phyloP scores from a whole-genome alignment of 352 stramenopile genomes.

The Pythium insidiosum region DNA sequence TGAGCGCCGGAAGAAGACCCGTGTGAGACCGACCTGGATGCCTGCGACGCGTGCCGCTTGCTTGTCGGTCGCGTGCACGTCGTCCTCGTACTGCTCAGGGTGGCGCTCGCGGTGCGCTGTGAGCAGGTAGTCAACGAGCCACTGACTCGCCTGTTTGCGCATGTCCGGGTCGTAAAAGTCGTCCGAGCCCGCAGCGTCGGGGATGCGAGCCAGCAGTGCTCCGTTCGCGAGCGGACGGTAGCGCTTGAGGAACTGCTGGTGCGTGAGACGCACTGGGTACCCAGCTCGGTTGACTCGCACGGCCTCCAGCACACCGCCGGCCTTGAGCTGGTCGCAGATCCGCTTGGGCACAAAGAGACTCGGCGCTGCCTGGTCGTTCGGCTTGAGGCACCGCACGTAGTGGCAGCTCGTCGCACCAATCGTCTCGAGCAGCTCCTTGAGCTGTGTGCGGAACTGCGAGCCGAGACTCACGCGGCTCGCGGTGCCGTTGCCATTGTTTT shows the following conservation, averaged over 20 bases:
- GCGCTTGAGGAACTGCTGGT: slow-evolving; percentile 90
- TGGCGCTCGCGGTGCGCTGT: slow-evolving; percentile 64
- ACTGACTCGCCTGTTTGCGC: slow-evolving; percentile 35
- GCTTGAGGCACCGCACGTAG: slow-evolving; percentile 99
- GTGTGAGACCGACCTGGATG: slow-evolving; percentile 74
- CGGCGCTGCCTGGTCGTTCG: slow-evolving; percentile 93
- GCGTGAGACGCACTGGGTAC: slow-evolving; percentile 95
- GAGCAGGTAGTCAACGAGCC: slow-evolving; percentile 63
- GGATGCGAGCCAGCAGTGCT: slow-evolving; percentile 51
- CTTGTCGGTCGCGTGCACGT: slow-evolving; percentile 4
- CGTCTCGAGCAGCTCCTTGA: slow-evolving; percentile 89
- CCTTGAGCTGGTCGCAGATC: slow-evolving; percentile 95
- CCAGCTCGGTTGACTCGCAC: slow-evolving; percentile 96
- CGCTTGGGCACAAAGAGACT: slow-evolving; percentile 82
- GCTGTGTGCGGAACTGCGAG: slow-evolving; percentile 90
- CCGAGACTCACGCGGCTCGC: slow-evolving; percentile 56
- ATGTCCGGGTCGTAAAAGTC: slow-evolving; percentile 44
- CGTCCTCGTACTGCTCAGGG: slow-evolving; percentile 26
- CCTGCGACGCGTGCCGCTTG: slow-evolving; percentile 34
- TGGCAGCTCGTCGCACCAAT: slow-evolving; percentile 93
- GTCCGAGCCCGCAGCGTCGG: slow-evolving; percentile 37
- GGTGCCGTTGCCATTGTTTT: slow-evolving; percentile 22
- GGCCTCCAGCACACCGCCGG: slow-evolving; percentile 98
- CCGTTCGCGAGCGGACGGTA: slow-evolving; percentile 77
- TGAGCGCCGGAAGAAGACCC: slow-evolving; percentile 78